Evolutionary conservation across 108 stramenopile genomes (phyloP).

Genomic region (Hondaea fermentalgiana): DNA sequence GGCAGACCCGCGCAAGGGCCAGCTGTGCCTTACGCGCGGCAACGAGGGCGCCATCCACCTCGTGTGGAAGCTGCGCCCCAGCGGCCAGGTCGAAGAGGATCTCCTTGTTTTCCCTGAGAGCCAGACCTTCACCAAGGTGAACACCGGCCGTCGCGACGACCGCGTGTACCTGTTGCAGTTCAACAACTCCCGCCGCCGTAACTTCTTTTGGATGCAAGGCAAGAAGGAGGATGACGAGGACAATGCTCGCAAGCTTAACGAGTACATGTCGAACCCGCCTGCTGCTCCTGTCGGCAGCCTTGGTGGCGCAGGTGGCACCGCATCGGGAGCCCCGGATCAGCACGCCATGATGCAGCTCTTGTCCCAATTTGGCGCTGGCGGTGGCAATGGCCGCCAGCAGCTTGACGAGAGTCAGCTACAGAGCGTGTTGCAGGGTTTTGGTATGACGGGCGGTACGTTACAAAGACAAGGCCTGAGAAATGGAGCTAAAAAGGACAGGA

Average conservation of each 20-base stretch:
- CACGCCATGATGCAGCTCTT: constrained; percentile 22
- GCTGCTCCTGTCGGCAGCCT: constrained; percentile 10
- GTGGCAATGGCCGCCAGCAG: background rate
- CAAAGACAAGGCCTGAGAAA: too few relatives aligned
- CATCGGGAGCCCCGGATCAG: background rate
- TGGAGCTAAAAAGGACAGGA: too few relatives aligned
- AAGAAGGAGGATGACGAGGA: constrained; percentile 37
- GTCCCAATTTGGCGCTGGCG: constrained; percentile 21
- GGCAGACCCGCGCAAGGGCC: constrained; percentile 36
- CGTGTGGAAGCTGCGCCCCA: constrained; percentile 44
- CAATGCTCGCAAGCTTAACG: background rate
- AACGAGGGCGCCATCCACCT: constrained; percentile 42
- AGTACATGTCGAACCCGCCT: background rate
- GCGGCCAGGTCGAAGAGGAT: constrained; percentile 34
- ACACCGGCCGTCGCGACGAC: constrained; percentile 39
- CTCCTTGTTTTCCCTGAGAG: constrained; percentile 44
- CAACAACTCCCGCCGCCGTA: constrained; percentile 25
- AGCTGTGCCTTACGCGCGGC: constrained; percentile 29
- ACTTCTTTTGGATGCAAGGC: constrained; percentile 57
- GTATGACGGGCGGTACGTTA: background rate
- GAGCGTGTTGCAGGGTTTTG: constrained; percentile 25
- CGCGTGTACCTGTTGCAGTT: constrained; percentile 49
- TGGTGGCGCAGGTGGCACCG: constrained; percentile 23
- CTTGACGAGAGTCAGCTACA: constrained; percentile 21
- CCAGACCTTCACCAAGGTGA: constrained; percentile 38